Conservation (phyloP, 352 stramenopile genomes). For the Pythium chondricola region DNA sequence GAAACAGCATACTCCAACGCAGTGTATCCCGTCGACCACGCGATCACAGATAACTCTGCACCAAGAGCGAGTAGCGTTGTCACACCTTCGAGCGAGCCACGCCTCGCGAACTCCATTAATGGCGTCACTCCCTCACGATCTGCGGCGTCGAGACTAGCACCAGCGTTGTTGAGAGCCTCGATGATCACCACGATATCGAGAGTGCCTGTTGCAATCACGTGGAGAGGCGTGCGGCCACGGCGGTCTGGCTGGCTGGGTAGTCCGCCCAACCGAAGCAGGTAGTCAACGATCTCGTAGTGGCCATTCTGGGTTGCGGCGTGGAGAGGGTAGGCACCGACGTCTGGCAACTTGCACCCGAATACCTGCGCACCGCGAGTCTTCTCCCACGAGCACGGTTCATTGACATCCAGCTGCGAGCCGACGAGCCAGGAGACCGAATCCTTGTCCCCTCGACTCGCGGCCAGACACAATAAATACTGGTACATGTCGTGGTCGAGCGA, state of each 20-base stretch:
- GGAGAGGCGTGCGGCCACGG: conserved; percentile 54
- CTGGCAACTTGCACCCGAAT: conserved; percentile 58
- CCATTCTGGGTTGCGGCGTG: conserved; percentile 58
- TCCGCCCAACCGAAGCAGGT: conserved; percentile 41
- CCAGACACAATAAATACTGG: conserved; percentile 69
- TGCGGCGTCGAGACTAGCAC: conserved; percentile 48
- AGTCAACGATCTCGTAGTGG: conserved; percentile 55
- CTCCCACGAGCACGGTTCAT: conserved; percentile 66
- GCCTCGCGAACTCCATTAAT: conserved; percentile 67
- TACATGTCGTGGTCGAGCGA: conserved; percentile 75
- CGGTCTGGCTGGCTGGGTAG: conserved; percentile 56
- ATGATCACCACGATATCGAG: conserved; percentile 62
- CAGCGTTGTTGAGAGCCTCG: conserved; percentile 43
- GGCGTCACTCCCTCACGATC: conserved; percentile 71
- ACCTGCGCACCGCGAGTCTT: conserved; percentile 62
- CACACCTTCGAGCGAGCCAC: conserved; percentile 56
- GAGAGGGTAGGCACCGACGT: conserved; percentile 45
- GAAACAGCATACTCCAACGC: conserved; percentile 56
- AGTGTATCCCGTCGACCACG: conserved; percentile 75
- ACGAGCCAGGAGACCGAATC: conserved; percentile 60
- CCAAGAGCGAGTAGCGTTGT: conserved; percentile 66
- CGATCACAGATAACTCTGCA: conserved; percentile 48
- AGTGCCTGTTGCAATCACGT: conserved; percentile 36
- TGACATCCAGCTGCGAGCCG: conserved; percentile 47
- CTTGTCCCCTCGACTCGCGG: conserved; percentile 58